Percentiles rank a stretch among this genome's conserved stretches.
phyloP scores from a whole-genome alignment of 108 stramenopile genomes.

The Skeletonema marinoi region DNA sequence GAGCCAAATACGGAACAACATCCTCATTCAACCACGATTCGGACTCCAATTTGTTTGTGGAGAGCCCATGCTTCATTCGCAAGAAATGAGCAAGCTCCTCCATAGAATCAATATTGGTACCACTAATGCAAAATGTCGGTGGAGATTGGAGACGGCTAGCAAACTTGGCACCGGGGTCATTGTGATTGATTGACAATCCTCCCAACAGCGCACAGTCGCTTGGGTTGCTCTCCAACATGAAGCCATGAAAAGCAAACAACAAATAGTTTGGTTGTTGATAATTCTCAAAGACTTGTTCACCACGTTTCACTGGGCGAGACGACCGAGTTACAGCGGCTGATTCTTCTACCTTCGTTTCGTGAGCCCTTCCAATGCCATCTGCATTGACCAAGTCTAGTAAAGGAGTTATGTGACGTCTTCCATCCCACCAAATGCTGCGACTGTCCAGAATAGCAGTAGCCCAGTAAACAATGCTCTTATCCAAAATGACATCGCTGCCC shows the following conservation, averaged over 20 bases:
- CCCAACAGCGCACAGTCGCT: constrained; percentile 58
- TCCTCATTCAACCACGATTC: background rate
- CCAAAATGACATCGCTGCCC: constrained; percentile 49
- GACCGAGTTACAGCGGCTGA: constrained; percentile 58
- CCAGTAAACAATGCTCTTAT: constrained; percentile 59
- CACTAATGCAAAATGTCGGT: constrained; percentile 41
- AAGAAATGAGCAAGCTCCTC: constrained; percentile 27
- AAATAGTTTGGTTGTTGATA: constrained; percentile 82
- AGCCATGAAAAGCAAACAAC: constrained; percentile 77
- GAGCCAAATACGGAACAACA: constrained; percentile 23
- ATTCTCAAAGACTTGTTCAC: constrained; percentile 73
- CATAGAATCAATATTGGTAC: constrained; percentile 6
- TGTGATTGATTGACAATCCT: constrained; percentile 15
- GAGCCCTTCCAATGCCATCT: constrained; percentile 15
- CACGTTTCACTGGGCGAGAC: constrained; percentile 42
- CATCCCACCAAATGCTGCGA: constrained; percentile 83
- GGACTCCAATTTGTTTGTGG: background rate
- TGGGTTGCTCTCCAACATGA: constrained; percentile 53
- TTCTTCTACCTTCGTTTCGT: constrained; percentile 28
- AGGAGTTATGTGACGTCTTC: constrained; percentile 74
- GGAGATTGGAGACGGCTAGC: constrained; percentile 9
- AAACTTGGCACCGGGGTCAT: constrained; percentile 28
- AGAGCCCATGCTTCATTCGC: constrained; percentile 16
- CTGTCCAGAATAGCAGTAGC: constrained; percentile 68
- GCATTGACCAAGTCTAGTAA: constrained; percentile 80